Base-by-base conservation (phyloP, 2,329 filamentous ascomycete species). In the Aspergillus sp. region DNA sequence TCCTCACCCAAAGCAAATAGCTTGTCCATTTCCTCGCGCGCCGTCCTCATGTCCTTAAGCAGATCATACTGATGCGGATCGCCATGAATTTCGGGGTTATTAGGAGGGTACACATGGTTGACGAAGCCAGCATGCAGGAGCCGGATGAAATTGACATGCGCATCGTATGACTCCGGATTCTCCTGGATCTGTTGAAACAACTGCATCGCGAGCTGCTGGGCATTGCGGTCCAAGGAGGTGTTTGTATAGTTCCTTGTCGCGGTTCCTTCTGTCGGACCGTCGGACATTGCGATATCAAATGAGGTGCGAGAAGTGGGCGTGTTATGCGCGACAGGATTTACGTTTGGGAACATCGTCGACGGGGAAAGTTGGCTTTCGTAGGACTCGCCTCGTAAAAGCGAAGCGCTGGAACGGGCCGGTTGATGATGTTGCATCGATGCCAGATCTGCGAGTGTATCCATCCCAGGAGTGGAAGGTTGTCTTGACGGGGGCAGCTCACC, bases 1-100 rank as follows among this genome's bases (percentile, higher is more conserved):
- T 78, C 73, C 59, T 83, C 81, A 1, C 80, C 80, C 49, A 83
- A 74, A 2, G 80, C 76, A 55, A 82, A 83, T 19, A 80, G 73
- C 44, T 76, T 74, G 54, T 80, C 76, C 75, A 83, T 80, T 45
- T 75, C 73, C 55, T 78, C 74, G 48, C 80, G 74, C 3, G 73
- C 72, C 26, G 61, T 67, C 34, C 71, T 64, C 51, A 75, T 60
- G 49, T 75, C 72, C 42, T 64, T 66, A 6, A 75, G 64, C 4
- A 74, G 59, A 48, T 74, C 72, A 49, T 74, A 75, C 4, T 61
- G 59, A 33, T 63, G 65, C 1, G 71, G 71, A 41, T 74, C 67
- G 6, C 70, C 68, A 42, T 71, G 69, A 4, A 69, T 65, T 41
- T 68, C 68, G 2, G 70, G 70, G 33, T 67, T 66, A 8, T 68